Percentiles rank a stretch among this genome's conserved stretches.
phyloP scores from a whole-genome alignment of 2,329 filamentous ascomycete species.

The Colletotrichum viniferum region DNA sequence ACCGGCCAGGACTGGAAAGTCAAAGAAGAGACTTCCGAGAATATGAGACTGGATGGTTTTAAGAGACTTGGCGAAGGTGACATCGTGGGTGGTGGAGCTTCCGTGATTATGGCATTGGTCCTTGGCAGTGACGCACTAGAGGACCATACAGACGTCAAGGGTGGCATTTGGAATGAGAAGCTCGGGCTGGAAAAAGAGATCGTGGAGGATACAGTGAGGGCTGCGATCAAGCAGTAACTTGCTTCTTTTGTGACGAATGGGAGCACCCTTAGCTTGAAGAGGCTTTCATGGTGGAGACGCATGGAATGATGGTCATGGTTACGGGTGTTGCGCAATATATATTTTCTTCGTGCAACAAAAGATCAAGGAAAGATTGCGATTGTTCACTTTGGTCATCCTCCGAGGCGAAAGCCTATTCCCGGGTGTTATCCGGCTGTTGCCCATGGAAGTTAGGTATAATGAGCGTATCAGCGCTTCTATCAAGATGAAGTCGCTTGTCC shows the following conservation, averaged over 20 bases:
- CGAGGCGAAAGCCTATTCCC: no score
- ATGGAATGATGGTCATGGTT: neutral
- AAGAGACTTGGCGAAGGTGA: neutral
- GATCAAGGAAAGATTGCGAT: no score
- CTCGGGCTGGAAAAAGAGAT: neutral
- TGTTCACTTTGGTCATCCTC: no score
- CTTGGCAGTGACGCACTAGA: neutral
- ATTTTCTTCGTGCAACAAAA: no score
- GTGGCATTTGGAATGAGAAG: neutral
- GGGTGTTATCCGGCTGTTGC: no score
- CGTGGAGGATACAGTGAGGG: neutral
- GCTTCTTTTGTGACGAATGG: neutral
- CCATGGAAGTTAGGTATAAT: no score
- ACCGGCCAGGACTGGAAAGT: neutral
- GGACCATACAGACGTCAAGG: neutral
- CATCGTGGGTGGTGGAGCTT: neutral
- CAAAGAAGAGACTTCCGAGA: neutral
- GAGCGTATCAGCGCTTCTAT: neutral
- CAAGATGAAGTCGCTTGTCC: neutral
- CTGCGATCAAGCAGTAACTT: neutral
- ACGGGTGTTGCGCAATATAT: neutral
- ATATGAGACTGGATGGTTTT: neutral
- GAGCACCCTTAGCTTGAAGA: neutral
- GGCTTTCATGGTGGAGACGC: neutral
- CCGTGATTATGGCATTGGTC: neutral